Evolutionary conservation across 176 grass and related monocot species (phyloP).

Genomic region (Otatea glauca): DNA sequence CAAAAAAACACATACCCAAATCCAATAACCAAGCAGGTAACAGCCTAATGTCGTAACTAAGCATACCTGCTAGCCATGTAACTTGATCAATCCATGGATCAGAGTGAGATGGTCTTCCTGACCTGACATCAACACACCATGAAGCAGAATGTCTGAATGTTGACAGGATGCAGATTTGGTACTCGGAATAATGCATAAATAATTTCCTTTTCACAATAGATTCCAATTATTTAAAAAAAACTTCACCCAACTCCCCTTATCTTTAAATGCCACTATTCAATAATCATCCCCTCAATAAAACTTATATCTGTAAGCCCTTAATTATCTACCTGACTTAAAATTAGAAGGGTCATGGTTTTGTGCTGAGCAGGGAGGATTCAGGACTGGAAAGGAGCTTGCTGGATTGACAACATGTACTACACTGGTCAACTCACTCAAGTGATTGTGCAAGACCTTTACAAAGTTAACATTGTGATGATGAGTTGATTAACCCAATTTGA

Average conservation of each 20-base stretch:
- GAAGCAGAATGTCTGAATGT: constrained; percentile 38
- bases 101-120: constrained; percentile 83
- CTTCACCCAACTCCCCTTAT: neutral
- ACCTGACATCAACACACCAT: constrained; percentile 57
- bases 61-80: constrained; percentile 78
- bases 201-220: neutral
- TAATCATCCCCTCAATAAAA: constrained; percentile 1
- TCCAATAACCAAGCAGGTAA: neutral
- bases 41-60: neutral
- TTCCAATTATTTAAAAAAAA: neutral
- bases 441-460: neutral
- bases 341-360: constrained; percentile 5
- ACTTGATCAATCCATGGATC: constrained; percentile 94
- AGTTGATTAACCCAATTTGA: neutral
- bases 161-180: neutral
- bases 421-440: neutral
- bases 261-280: neutral
- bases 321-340: neutral
- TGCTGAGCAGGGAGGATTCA: neutral
- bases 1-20: neutral
- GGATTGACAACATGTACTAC: constrained; percentile 12
- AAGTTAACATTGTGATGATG: constrained; percentile 7
- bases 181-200: neutral
- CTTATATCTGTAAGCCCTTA: neutral
- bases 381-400: neutral